Evolutionary conservation across 1,139 yeast species (phyloP).

Genomic region (Hemisphaericaspora xylofermentans): DNA sequence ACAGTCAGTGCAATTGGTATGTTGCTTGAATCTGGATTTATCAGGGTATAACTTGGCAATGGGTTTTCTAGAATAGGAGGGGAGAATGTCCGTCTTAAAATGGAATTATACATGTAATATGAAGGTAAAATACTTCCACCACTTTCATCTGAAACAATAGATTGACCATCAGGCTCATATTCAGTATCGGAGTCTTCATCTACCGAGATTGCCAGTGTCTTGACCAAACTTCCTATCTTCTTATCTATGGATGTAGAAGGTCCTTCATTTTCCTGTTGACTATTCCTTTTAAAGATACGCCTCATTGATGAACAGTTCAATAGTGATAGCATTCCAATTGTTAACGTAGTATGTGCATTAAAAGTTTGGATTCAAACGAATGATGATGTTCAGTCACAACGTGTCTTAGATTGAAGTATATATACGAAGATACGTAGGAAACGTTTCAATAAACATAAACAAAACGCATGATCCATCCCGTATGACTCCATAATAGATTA

Average conservation of each 20-base stretch:
- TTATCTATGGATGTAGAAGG: background rate
- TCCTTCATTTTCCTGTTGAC: background rate
- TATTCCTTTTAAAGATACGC: background rate
- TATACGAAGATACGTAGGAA: no score
- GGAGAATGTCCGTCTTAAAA: constrained; percentile 5
- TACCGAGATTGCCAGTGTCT: background rate
- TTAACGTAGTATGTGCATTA: no score
- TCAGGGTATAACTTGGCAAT: constrained; percentile 8
- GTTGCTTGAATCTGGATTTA: background rate
- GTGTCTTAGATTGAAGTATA: no score
- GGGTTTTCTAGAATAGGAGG: constrained; percentile 1
- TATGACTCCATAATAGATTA: no score
- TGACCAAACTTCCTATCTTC: background rate
- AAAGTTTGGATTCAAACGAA: no score
- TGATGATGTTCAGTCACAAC: no score
- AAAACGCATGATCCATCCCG: no score
- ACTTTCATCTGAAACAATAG: background rate
- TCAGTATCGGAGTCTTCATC: constrained; percentile 1
- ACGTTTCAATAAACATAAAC: no score
- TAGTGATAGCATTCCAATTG: background rate
- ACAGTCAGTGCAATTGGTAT: constrained; percentile 2
- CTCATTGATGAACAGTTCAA: background rate
- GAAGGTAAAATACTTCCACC: constrained; percentile 10
- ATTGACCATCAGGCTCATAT: background rate
- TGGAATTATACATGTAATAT: constrained; percentile 11